Conservation (phyloP, 2,329 filamentous ascomycete genomes). For the Colletotrichum sp. region DNA sequence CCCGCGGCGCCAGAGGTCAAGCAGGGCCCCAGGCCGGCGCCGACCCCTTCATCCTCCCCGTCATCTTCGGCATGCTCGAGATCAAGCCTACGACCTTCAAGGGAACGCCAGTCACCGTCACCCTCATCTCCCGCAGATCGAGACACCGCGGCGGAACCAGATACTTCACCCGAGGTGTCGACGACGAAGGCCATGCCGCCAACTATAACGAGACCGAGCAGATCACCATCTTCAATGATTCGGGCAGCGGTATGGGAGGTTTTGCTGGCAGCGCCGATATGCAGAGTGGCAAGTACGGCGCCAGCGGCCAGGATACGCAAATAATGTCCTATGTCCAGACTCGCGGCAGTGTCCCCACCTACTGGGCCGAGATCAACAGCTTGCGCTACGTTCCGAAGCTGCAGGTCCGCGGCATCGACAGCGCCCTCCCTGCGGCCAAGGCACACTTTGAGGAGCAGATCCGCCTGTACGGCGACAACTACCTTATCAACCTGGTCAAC, state of each 20-base stretch:
- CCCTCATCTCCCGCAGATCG: conserved; percentile 87
- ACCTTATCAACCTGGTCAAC: conserved; percentile 96
- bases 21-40: conserved; percentile 74
- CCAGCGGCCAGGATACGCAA: conserved; percentile 76
- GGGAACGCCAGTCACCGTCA: conserved; percentile 81
- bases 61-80: conserved; percentile 96
- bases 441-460: conserved; percentile 96
- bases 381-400: conserved; percentile 90
- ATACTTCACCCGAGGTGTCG: conserved; percentile 93
- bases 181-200: conserved; percentile 92
- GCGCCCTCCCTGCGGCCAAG: conserved; percentile 77
- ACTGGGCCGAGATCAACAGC: conserved; percentile 95
- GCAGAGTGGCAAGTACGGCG: conserved; percentile 72
- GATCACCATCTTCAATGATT: conserved; percentile 86
- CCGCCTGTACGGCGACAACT: conserved; percentile 91
- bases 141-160: conserved; percentile 88
- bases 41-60: conserved; percentile 92
- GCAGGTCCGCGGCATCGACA: conserved; percentile 84
- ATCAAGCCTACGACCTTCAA: conserved; percentile 89
- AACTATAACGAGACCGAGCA: conserved; percentile 99
- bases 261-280: conserved; percentile 80
- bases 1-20: conserved; percentile 64
- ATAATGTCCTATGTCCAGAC: conserved; percentile 96
- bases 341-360: conserved; percentile 92
- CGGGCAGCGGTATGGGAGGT: conserved; percentile 72